Evolutionary conservation across 2,329 filamentous ascomycete genomes (phyloP), one percentile per base, ranked within the genome.

Genomic region (Xylaria sp.): DNA sequence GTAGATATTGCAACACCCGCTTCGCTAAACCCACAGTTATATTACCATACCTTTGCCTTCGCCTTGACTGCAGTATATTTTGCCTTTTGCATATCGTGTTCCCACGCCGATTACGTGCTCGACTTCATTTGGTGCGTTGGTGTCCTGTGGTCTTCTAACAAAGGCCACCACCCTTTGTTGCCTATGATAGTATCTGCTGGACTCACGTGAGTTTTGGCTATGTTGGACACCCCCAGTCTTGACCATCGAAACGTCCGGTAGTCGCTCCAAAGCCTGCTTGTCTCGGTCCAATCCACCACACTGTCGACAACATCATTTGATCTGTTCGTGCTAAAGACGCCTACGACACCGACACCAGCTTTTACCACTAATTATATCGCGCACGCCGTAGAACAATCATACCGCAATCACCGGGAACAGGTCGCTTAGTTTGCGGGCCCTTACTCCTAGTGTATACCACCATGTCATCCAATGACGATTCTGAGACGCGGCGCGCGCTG

Each of bases 361-460:
- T 77, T 19, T 81, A 79, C 25, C 78, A 78, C 66, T 78, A 82
- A 71, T 69, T 81, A 51, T 78, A 76, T 64, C 72, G 78, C 67
- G 75, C 72, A 78, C 67, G 75, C 77, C 53, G 77, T 82, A 76
- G 78, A 78, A 65, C 74, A 77, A 61, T 78, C 74, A 57, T 74
- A 79, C 67, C 70, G 75, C 57, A 67, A 70, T 60, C 69, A 67
- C 53, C 61, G 67, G 52, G 65, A 70, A 40, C 49, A 70, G 25
- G 60, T 61, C 64, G 68, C 57, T 53, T 69, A 42, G 65, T 57
- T 59, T 66, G 53, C 70, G 73, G 72, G 62, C 69, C 72, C 67
- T 40, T 61, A 67, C 25, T 63, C 66, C n/a, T 65, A 31, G 28
- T 9, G 9, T 31, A 66, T 47, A 71, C 65, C 67, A 72, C 65